Conservation (phyloP, 176 grass and related monocot species). For the Oryza punctata region DNA sequence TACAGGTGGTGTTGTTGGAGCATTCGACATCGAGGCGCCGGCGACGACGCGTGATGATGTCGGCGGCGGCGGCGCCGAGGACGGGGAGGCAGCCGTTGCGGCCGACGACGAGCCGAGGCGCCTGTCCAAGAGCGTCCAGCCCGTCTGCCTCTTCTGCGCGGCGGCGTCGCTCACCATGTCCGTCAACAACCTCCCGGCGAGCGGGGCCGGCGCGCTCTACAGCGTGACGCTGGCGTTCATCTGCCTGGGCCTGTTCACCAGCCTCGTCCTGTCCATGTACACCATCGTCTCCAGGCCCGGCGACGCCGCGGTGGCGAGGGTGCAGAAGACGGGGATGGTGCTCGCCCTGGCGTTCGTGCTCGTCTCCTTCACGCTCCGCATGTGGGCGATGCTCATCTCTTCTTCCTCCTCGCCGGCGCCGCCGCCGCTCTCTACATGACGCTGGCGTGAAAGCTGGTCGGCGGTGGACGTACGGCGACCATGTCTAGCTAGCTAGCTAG, state of each 20-base stretch:
- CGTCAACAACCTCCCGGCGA: background rate
- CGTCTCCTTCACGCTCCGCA: background rate
- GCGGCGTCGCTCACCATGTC: too few relatives aligned
- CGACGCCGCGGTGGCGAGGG: background rate
- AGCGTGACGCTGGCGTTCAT: background rate
- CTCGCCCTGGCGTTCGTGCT: constrained; percentile 25
- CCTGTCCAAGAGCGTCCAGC: too few relatives aligned
- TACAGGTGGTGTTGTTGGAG: background rate
- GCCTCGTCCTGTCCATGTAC: constrained; percentile 44
- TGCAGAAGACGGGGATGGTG: constrained; percentile 40
- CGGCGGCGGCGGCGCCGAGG: background rate
- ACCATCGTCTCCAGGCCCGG: constrained; percentile 9
- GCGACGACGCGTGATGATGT: too few relatives aligned
- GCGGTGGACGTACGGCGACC: background rate
- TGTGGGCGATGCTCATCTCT: background rate
- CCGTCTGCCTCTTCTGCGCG: too few relatives aligned
- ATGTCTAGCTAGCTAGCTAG: background rate
- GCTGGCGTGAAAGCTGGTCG: background rate
- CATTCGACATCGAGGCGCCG: constrained; percentile 21
- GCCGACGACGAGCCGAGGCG: too few relatives aligned
- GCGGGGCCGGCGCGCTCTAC: background rate
- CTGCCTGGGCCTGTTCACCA: constrained; percentile 17
- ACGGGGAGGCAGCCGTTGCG: too few relatives aligned
- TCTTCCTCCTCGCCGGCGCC: constrained; percentile 11
- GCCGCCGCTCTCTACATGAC: background rate